Base-by-base conservation (phyloP, 441 rosid species). In the Omphalea diandra region DNA sequence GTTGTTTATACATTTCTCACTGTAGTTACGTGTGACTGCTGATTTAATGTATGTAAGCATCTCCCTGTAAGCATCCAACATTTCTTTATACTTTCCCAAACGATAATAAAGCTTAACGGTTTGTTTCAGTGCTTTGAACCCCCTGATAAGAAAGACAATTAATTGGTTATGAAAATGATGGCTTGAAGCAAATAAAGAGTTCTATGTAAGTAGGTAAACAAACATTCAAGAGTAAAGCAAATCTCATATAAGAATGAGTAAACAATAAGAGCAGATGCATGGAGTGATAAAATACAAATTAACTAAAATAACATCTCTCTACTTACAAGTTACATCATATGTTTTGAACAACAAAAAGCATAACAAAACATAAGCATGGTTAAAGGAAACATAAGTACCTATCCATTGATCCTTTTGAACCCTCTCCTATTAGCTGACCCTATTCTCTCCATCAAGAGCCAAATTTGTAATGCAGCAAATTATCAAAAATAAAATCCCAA, bases 41-140 rank as follows among this genome's bases (percentile, higher is more conserved):
- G 99, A 91, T 78, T 90, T 96, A 75, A 96, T 96, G 70, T 96
- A 96, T 9, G 98, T 91, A 59, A 96, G 83, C 99, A 93, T 96
- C 82, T 85, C 96, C 75, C 93, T 83, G 59, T 93, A 96, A 29
- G 98, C 90, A 49, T 86, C 97, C 96, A 96, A 91, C 99, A 91
- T 93, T 62, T 93, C 97, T 76, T 87, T 87, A 72, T 87, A 88
- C 82, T 80, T 91, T 70, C 89, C 96, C 64, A 96, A 79, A 33
- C 97, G 97, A 77, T 96, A 91, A 73, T 96, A 96, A 44, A 96
- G 90, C 88, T 96, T 96, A 61, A 93, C 99, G 0, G 96, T 93
- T 84, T 93, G 99, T 83, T 96, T 96, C 14, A 96, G 88, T 61
- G 99, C 90, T 82, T 96, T 96, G 79, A 96, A 96, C 40, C 98